Base-by-base conservation (phyloP, 768 basidiomycete species). In the Mrakia frigida region DNA sequence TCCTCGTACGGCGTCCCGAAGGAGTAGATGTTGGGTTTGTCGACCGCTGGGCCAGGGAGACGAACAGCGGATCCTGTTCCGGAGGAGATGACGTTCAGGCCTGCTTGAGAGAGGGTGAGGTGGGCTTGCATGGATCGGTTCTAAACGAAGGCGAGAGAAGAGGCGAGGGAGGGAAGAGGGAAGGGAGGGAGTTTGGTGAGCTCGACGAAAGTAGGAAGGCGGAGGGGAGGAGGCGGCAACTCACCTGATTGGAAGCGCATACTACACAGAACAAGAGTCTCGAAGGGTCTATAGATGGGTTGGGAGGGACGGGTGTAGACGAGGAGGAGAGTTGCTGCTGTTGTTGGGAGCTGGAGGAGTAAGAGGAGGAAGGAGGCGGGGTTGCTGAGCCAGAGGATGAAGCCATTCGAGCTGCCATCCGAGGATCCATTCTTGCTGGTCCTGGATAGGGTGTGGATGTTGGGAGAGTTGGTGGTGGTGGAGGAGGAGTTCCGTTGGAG, bases 111-210 rank as follows among this genome's bases (percentile, higher is more conserved):
- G 41, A 53, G 37, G 4, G 50, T 68, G 31, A 77, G 52, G 59
- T 99, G 97, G 0, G 93, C 97, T 84, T 98, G 97, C 97, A 99
- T 99, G 0, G 94, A 96, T 68, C 95, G 90, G 82, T 97, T 97
- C 94, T 97, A 80, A 39, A 63, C 31, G 18, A 5, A 73, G 13
- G 9, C 14, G 37, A 53, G 50, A 35, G 65, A 74, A 53, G 31
- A 21, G 61, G 71, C 10, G 23, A 13, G 59, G 46, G 74, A 53
- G 53, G 33, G 73, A 21, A 61, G 31, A 3, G n/a, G 63, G 59
- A 21, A 23, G 18, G 67, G 13, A 18, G 31, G 43, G 37, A 60
- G 50, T 13, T 53, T 23, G 67, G 13, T 71, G 37, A 60, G 50
- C n/a, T 56, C n/a, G 39, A 7, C 10, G 59, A 60, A 3, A n/a